Conservation (phyloP, 441 rosid genomes). For the Croton setiger region DNA sequence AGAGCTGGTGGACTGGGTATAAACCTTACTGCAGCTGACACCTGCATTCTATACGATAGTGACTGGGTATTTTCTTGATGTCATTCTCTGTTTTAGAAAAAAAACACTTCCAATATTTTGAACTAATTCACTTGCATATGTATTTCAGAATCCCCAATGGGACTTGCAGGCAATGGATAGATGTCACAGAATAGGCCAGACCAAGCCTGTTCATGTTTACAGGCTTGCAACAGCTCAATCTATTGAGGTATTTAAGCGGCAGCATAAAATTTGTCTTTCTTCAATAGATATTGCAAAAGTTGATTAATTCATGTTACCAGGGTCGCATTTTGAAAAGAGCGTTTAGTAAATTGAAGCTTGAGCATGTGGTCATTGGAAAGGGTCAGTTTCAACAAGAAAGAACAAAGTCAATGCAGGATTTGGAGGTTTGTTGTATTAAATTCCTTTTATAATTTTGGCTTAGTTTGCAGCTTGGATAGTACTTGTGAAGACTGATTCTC, state of each 20-base stretch:
- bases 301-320: slow-evolving; percentile 38
- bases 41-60: slow-evolving; percentile 94
- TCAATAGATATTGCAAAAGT: slow-evolving; percentile 14
- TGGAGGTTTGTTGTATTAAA: slow-evolving; percentile 47
- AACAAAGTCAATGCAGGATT: slow-evolving; percentile 33
- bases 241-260: slow-evolving; percentile 56
- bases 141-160: slow-evolving; percentile 89
- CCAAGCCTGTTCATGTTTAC: slow-evolving; percentile 98
- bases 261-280: slow-evolving; percentile 4
- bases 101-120: slow-evolving; percentile 4
- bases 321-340: slow-evolving; percentile 93
- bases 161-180: slow-evolving; percentile 99
- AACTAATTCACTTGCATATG: slow-evolving; percentile 20
- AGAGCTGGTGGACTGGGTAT: slow-evolving; percentile 99
- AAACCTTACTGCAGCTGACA: slow-evolving; percentile 95
- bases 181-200: slow-evolving; percentile 98
- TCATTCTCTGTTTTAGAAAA: slow-evolving; percentile 9
- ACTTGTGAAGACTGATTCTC: not conserved
- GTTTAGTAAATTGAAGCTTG: slow-evolving; percentile 85
- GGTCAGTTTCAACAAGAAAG: slow-evolving; percentile 96
- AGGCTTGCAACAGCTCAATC: slow-evolving; percentile 95
- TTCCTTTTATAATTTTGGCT: not conserved
- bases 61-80: slow-evolving; percentile 69
- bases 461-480: not conserved
- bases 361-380: slow-evolving; percentile 91